Evolutionary conservation across 2,329 filamentous ascomycete genomes (phyloP).

Genomic region (Fusarium duplospermum): DNA sequence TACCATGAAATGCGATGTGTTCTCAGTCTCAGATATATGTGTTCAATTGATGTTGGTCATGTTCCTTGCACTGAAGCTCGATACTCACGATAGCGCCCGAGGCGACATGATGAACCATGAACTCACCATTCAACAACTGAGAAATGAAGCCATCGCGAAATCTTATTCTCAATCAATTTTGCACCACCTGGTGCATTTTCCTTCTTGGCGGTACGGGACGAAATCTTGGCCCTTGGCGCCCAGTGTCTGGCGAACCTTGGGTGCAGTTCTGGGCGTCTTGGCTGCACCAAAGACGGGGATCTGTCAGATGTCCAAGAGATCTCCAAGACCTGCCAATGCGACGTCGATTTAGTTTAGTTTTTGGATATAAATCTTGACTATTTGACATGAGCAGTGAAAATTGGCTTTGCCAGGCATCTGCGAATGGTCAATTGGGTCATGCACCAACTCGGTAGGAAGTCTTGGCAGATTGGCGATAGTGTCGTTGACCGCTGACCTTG

Average conservation of each 20-base stretch:
- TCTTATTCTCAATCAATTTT: conserved; percentile 14
- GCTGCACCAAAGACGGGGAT: conserved; percentile 31
- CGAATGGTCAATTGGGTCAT: neutral
- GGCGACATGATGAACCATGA: neutral
- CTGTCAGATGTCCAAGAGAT: conserved; percentile 43
- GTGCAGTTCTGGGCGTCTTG: conserved; percentile 43
- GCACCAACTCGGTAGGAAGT: neutral
- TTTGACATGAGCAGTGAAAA: neutral
- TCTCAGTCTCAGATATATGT: neutral
- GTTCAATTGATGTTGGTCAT: neutral
- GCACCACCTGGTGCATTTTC: conserved; percentile 42
- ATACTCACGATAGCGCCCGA: neutral
- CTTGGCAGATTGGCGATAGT: neutral
- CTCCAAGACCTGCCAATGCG: conserved; percentile 32
- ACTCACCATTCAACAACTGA: neutral
- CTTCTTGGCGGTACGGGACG: conserved; percentile 36
- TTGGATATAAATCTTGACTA: neutral
- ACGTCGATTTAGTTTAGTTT: conserved; percentile 4
- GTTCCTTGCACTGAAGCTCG: neutral
- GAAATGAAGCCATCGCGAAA: conserved; percentile 27
- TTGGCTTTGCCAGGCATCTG: neutral
- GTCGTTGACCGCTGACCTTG: neutral
- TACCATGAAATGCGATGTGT: neutral
- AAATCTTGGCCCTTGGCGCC: conserved; percentile 43
- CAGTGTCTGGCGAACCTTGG: conserved; percentile 23